Conservation (phyloP, 2,329 filamentous ascomycete species). For the Verticillium tricorpus region DNA sequence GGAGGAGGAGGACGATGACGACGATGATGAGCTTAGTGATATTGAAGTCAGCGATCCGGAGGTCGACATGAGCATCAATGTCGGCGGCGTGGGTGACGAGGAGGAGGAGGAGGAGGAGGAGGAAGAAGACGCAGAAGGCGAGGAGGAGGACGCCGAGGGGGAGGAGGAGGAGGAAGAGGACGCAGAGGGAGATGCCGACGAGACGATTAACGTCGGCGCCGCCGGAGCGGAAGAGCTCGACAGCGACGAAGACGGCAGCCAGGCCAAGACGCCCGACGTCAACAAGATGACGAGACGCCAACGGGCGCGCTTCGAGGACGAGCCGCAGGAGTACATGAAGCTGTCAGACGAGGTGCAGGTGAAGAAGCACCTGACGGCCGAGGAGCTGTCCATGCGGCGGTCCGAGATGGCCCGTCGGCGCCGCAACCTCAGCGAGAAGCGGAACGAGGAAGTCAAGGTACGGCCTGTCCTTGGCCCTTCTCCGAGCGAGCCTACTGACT, state of each 20-base stretch:
- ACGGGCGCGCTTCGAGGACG: conserved; percentile 54
- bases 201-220: conserved; percentile 10
- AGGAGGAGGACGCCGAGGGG: conserved; percentile 31
- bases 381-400: conserved; percentile 57
- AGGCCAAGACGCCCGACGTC: conserved; percentile 47
- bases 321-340: conserved; percentile 52
- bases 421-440: conserved; percentile 60
- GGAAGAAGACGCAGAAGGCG: conserved; percentile 37
- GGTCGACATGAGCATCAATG: conserved; percentile 27
- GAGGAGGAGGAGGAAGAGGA: conserved; percentile 31
- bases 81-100: conserved; percentile 22
- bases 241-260: conserved; percentile 40
- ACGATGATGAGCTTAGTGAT: conserved; percentile 16
- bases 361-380: conserved; percentile 58
- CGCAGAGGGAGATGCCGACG: conserved; percentile 28
- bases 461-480: conserved; percentile 3
- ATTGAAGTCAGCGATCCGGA: conserved; percentile 20
- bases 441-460: conserved; percentile 61
- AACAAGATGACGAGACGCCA: conserved; percentile 59
- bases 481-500: neutral
- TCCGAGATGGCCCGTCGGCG: conserved; percentile 58
- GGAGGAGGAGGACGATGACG: conserved; percentile 16
- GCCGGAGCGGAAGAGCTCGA: conserved; percentile 33
- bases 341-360: conserved; percentile 53
- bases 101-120: conserved; percentile 28